phyloP scores from a whole-genome alignment of 2,329 filamentous ascomycete genomes.

The Massarina eburnea region DNA sequence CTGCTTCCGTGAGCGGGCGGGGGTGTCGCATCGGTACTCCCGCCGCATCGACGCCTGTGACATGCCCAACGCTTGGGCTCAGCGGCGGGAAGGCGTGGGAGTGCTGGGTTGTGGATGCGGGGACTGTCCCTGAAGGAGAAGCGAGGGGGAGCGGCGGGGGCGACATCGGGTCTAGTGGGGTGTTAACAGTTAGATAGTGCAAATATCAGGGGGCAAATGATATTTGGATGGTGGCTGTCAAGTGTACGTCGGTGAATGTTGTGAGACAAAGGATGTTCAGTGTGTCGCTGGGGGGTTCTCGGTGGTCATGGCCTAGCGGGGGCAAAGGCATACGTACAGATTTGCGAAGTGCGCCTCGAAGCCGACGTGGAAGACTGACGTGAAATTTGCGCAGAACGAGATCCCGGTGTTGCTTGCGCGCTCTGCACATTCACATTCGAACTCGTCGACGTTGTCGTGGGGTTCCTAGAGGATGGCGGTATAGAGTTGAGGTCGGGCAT shows the following conservation, averaged over 20 bases:
- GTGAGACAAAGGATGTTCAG: no score
- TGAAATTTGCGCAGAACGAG: slow-evolving; percentile 35
- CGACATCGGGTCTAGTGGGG: slow-evolving; percentile 46
- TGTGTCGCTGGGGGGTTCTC: no score
- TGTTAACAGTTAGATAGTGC: neutral
- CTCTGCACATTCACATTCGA: slow-evolving; percentile 7
- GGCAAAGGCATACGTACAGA: slow-evolving; percentile 10
- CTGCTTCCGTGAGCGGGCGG: slow-evolving; percentile 81
- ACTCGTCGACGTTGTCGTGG: slow-evolving; percentile 9
- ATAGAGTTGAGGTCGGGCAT: slow-evolving; percentile 15
- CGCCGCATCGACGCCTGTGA: slow-evolving; percentile 39
- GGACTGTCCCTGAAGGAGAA: slow-evolving; percentile 35
- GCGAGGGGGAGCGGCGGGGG: slow-evolving; percentile 47
- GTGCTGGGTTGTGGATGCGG: slow-evolving; percentile 27
- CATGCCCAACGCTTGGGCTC: slow-evolving; percentile 33
- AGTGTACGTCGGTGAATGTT: neutral
- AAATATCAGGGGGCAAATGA: neutral
- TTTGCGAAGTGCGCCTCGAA: slow-evolving; percentile 45
- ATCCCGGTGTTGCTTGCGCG: slow-evolving; percentile 13
- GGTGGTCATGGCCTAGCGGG: neutral
- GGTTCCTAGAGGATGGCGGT: slow-evolving; percentile 6
- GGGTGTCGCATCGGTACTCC: slow-evolving; percentile 80
- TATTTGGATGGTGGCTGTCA: neutral
- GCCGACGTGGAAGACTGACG: slow-evolving; percentile 40
- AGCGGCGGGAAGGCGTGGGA: slow-evolving; percentile 39